Base-by-base conservation (phyloP, 2,329 filamentous ascomycete species). In the Akanthomyces lecanii region DNA sequence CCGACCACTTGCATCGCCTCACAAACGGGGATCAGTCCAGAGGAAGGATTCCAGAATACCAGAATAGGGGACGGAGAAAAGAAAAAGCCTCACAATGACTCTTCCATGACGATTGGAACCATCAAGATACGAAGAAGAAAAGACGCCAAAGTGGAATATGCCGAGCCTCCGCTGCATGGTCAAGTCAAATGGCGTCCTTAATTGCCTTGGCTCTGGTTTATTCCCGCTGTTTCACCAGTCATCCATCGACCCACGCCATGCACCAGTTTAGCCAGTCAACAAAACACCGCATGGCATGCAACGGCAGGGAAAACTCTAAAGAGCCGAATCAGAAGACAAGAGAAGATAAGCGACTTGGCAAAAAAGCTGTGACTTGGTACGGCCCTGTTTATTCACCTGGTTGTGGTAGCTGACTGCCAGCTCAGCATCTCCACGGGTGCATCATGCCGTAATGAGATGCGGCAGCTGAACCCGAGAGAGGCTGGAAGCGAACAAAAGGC, bases 191-290 rank as follows among this genome's bases (percentile, higher is more conserved):
- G 33, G 33, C 33, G 33, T 38, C 33, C 33, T 33, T 11, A 6
- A 5, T 11, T 28, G 12, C 47, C 47, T 52, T 18, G 28, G 36
- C 36, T 44, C 38, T 25, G 18, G n/a, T 4, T 58, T 58, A 58
- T 58, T 58, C 44, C 55, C 55, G 55, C 55, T 40, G 44, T 50
- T 58, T 59, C 45, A 51, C 56, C 21, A 59, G 55, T 11, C 28
- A 28, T 48, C 16, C 18, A 33, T 23, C 33, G 45, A 33, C 33
- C 56, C 56, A 30, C 56, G 45, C 30, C 10, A 18, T 28, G 33
- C 44, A 21, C 12, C 36, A 54, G 28, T 30, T 30, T 6, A 30
- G 28, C 28, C 28, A 30, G n/a, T 54, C 51, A 36, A 36, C 28
- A 30, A 36, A 12, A 21, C 55, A 58, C 18, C 42, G 25, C 45